Evolutionary conservation across 2,329 filamentous ascomycete species (phyloP), one percentile per base, ranked within the genome.

Genomic region (Trichothecium sympodiale): DNA sequence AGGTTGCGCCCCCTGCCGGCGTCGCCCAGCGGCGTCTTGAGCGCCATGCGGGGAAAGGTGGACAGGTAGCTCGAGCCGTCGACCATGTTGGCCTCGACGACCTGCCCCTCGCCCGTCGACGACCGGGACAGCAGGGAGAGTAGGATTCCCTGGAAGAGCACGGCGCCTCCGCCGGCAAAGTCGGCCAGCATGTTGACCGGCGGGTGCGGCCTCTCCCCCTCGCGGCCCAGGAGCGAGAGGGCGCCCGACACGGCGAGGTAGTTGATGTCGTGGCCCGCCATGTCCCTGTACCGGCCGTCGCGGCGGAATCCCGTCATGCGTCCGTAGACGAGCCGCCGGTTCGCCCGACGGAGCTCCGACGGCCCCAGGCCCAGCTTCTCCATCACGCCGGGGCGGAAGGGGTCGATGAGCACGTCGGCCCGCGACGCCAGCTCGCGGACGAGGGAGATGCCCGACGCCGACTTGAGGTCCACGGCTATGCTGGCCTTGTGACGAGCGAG

Each of bases 81-180:
- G 10, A 95, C 89, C 89, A 96, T 96, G 57, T 94, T 95, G 13
- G 84, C 85, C 61, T 95, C 86, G 8, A 96, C 87, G 10, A 95
- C 80, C 60, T 95, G 89, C 0, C 89, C 89, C 3, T 61, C 62
- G 0, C 85, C 85, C 0, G 67, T 77, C 30, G 57, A 61, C 33
- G 68, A 62, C 25, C 86, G 65, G 12, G 76, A 69, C 8, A 93
- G 50, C 40, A 96, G 58, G 0, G 91, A 89, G 15, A 95, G 65
- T 37, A 95, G 56, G 4, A 96, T 76, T 0, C 88, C 89, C 39
- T 87, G 66, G 49, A 91, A 85, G 29, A 91, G 78, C 44, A 77
- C 78, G 1, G 82, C 79, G 25, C 89, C 89, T 15, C 89, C 89
- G 23, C 87, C 89, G 0, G 84, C 91, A 46, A 96, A 96, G 55